Evolutionary conservation across 2,329 filamentous ascomycete species (phyloP), one percentile per base, ranked within the genome.

Genomic region (Trichoderma breve): DNA sequence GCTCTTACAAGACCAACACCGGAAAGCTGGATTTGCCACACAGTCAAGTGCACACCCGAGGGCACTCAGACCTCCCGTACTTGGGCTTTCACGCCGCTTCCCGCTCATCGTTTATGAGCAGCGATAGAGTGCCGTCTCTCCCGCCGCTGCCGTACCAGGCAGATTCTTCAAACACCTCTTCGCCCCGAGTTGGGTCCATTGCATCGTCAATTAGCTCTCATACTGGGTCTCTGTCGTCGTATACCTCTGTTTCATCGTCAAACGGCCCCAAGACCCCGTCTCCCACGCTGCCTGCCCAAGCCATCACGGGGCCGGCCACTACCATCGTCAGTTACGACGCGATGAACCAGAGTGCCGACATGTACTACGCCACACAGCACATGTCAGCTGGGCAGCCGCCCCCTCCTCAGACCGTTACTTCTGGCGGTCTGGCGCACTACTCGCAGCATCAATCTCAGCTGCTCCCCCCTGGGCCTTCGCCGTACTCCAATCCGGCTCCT

Each of bases 11-110:
- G 68, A 47, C 65, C 72, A 85, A 89, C 84, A 92, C 90, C 93
- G 93, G 89, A 91, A 96, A 95, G 87, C 93, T 97, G 93, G 93
- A 95, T 93, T 90, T 95, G 83, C 92, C 93, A 85, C 93, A 93
- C 88, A 55, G 30, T 28, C 71, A 72, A 65, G 51, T 70, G 51
- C 66, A 60, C 47, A 70, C 60, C 60, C 71, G 67, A 55, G 53
- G 60, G 67, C 58, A 36, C 32, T 65, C 71, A n/a, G 60, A 72
- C 58, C 43, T 71, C 78, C 82, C 86, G 82, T 93, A 90, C 84
- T 92, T 91, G 84, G 91, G 90, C 83, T 85, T 87, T 80, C 88
- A 91, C 75, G 73, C 74, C 73, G 69, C 75, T 76, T 88, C 91
- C 81, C 88, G 89, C 71, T 74, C 89, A 80, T 84, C 90, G 83